Percentiles rank a stretch among this genome's conserved stretches.
Evolutionary conservation across 2,329 filamentous ascomycete species (phyloP).

Genomic region (Mycosphaerella sp.): DNA sequence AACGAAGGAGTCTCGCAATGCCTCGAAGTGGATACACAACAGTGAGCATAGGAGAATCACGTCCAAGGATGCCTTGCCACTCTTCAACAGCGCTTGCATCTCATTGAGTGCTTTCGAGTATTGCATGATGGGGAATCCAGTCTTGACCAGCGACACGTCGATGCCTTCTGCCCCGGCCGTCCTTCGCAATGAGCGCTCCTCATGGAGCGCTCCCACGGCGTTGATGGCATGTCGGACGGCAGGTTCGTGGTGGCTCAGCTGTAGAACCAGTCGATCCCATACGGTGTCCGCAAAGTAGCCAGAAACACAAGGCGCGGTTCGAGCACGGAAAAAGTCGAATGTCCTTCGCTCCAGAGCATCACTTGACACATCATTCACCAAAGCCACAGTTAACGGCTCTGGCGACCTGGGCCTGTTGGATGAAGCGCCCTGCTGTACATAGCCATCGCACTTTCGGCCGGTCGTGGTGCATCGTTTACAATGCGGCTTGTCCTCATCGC

Average conservation of each 20-base stretch:
- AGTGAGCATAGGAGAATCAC: conserved; percentile 30
- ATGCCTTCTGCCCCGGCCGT: conserved; percentile 15
- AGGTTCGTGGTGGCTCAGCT: conserved; percentile 30
- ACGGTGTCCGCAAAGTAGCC: conserved; percentile 31
- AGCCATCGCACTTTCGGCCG: conserved; percentile 54
- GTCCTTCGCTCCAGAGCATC: conserved; percentile 28
- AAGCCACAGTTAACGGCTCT: conserved; percentile 17
- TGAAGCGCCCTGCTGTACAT: conserved; percentile 29
- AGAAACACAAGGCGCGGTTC: conserved; percentile 26
- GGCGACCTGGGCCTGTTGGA: conserved; percentile 10
- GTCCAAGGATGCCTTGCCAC: conserved; percentile 23
- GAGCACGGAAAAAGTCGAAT: conserved; percentile 29
- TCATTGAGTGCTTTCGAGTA: conserved; percentile 32
- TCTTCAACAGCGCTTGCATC: conserved; percentile 27
- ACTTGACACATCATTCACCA: conserved; percentile 22
- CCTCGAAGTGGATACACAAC: conserved; percentile 33
- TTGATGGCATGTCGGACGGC: conserved; percentile 32
- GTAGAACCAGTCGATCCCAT: conserved; percentile 30
- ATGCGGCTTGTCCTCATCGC: conserved; percentile 50
- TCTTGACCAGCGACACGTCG: conserved; percentile 22
- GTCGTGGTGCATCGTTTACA: conserved; percentile 52
- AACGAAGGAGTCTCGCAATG: conserved; percentile 30
- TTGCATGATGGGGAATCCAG: conserved; percentile 27
- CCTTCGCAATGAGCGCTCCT: conserved; percentile 24
- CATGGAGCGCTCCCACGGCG: conserved; percentile 31